These are phyloP conservation scores for Leptographium wingfieldii DNA, from an alignment of 2,329 filamentous ascomycete species.

Conservation along the genomic window DNA sequence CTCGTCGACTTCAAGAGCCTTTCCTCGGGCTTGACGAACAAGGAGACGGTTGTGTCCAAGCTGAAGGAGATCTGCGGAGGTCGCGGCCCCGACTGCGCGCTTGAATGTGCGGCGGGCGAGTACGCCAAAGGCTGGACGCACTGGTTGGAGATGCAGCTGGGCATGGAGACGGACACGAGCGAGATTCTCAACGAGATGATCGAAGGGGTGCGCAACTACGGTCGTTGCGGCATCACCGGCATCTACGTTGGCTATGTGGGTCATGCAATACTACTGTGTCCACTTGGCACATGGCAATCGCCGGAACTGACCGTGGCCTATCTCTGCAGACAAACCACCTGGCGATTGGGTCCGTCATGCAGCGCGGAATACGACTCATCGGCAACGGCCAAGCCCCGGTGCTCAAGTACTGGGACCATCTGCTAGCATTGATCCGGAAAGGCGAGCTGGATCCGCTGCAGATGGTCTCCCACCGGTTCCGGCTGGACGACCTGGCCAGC, in stretches of 20 bases:
- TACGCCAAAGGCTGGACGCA: constrained; percentile 50
- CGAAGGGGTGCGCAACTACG: constrained; percentile 56
- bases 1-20: constrained; percentile 55
- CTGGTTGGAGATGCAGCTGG: constrained; percentile 44
- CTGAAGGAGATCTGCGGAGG: constrained; percentile 63
- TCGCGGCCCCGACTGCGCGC: constrained; percentile 59
- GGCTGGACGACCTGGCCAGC: constrained; percentile 39
- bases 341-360: constrained; percentile 74
- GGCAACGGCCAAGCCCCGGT: constrained; percentile 58
- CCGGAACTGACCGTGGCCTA: not conserved
- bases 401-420: constrained; percentile 69
- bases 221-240: constrained; percentile 66
- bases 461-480: too few species aligned
- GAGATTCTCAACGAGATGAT: constrained; percentile 75
- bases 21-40: constrained; percentile 21
- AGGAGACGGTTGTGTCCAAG: constrained; percentile 43
- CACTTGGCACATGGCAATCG: not conserved
- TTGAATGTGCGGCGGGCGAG: constrained; percentile 54
- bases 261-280: constrained; percentile 5
- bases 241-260: constrained; percentile 48
- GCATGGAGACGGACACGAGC: constrained; percentile 72
- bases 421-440: constrained; percentile 54
- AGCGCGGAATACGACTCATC: constrained; percentile 70
- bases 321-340: constrained; percentile 59
- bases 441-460: constrained; percentile 56